phyloP scores from a whole-genome alignment of 169 alveolate species.

The Eimeria zaria region DNA sequence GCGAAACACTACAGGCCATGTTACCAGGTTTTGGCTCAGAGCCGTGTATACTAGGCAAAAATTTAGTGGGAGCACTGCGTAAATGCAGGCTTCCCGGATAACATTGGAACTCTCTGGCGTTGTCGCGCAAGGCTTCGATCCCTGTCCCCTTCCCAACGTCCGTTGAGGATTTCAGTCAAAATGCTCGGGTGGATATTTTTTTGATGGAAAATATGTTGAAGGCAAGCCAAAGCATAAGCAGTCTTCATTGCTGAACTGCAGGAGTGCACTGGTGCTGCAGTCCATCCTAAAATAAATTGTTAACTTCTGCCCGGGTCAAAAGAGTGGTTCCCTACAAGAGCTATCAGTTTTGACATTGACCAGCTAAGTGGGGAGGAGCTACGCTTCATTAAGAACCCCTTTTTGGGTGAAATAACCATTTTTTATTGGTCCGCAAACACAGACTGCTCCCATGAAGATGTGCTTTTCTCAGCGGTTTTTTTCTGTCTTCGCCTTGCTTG shows the following conservation, averaged over 20 bases:
- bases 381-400: background rate
- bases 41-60: background rate
- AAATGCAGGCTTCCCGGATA: background rate
- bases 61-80: background rate
- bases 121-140: background rate
- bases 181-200: background rate
- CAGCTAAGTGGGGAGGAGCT: background rate
- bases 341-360: background rate
- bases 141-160: background rate
- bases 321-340: background rate
- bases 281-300: background rate
- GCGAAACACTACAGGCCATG: no score
- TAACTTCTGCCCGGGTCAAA: background rate
- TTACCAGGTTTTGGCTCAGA: background rate
- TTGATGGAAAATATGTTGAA: background rate
- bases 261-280: background rate
- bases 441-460: background rate
- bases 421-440: background rate
- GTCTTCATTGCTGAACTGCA: background rate
- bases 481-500: background rate
- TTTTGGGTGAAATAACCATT: background rate
- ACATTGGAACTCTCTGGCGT: background rate
- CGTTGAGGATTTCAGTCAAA: background rate
- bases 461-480: background rate
- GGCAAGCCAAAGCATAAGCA: background rate